Conservation (phyloP, 345 rosid genomes). For the Clausena lansium region DNA sequence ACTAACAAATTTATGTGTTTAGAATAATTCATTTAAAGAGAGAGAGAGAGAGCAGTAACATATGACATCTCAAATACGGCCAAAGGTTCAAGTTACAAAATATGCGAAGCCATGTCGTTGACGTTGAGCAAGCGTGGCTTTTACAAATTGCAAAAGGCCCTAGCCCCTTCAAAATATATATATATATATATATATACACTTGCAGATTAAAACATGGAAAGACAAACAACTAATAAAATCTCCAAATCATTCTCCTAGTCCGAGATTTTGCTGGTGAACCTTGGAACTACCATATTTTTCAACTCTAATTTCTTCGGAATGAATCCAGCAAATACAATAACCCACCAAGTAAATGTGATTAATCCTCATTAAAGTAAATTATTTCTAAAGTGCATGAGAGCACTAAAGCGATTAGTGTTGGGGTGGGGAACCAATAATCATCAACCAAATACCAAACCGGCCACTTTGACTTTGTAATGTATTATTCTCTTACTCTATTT, state of each 20-base stretch:
- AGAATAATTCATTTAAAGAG: no score
- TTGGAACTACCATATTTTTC: background rate
- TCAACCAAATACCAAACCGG: background rate
- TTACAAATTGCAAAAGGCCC: background rate
- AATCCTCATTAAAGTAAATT: background rate
- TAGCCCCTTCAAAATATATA: constrained; percentile 2
- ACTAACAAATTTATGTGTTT: no score
- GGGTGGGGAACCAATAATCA: background rate
- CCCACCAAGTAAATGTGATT: background rate
- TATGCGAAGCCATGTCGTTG: background rate
- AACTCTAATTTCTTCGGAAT: background rate
- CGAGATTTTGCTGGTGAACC: background rate
- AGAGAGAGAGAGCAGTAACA: background rate
- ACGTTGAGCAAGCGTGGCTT: background rate
- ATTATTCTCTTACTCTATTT: background rate
- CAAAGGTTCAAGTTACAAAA: background rate
- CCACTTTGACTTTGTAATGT: constrained; percentile 7
- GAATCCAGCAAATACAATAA: background rate
- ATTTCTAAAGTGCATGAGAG: background rate
- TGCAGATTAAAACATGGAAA: background rate
- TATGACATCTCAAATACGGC: background rate
- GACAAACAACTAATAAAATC: background rate
- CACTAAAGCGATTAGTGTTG: background rate
- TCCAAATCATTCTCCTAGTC: no score
- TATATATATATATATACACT: no score